phyloP scores from a whole-genome alignment of 2,329 filamentous ascomycete species.

The Penicillium sp. region DNA sequence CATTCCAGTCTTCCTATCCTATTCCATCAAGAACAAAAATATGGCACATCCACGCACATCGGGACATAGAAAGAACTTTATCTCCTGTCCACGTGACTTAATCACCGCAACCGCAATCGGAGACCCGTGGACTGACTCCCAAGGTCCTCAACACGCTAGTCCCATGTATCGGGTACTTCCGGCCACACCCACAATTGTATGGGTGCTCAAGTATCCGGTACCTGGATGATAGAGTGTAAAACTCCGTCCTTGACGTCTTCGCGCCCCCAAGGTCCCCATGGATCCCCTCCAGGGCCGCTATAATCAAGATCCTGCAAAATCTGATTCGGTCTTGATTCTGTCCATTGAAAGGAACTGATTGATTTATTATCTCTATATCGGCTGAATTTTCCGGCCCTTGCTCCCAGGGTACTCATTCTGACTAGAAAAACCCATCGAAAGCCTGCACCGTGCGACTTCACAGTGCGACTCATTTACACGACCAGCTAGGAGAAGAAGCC shows the following conservation, averaged over 20 bases:
- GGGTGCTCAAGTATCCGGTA: conserved; percentile 13
- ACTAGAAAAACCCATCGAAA: neutral
- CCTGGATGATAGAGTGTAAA: neutral
- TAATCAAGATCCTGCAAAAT: conserved; percentile 18
- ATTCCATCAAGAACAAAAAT: neutral
- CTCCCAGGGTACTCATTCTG: conserved; percentile 14
- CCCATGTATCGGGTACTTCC: conserved; percentile 17
- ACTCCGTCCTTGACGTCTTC: conserved; percentile 24
- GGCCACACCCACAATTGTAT: neutral
- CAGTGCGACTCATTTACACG: neutral
- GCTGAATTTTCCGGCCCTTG: neutral
- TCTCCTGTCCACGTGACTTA: conserved; percentile 16
- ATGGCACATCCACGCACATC: neutral
- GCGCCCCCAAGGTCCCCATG: conserved; percentile 36
- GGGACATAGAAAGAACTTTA: neutral
- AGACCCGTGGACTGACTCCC: conserved; percentile 19
- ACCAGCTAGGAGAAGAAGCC: neutral
- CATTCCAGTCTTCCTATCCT: neutral
- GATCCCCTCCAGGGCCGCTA: conserved; percentile 2
- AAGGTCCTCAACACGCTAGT: conserved; percentile 34
- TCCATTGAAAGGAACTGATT: neutral
- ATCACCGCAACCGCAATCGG: conserved; percentile 18
- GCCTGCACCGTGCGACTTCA: neutral
- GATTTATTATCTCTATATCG: neutral
- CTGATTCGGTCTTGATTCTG: conserved; percentile 8